Evolutionary conservation across 805 yeast species (phyloP), one percentile per base, ranked within the genome.

Genomic region (Kazachstania taianensis): DNA sequence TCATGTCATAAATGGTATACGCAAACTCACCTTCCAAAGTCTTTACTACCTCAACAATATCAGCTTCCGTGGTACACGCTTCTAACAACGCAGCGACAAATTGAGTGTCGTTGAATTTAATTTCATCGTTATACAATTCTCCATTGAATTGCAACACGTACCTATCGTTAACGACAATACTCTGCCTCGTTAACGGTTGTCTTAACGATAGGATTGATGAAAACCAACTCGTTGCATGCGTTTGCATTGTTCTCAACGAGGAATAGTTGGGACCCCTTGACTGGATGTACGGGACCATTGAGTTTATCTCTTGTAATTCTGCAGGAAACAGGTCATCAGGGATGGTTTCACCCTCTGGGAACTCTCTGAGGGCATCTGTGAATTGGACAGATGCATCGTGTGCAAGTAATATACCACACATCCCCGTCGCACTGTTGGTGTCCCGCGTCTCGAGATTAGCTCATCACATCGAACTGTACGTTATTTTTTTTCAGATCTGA

Each of bases 21-120:
- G 98, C 92, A 64, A 78, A 92, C 51, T 89, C 98, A 2, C 99
- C 99, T 20, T 72, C 68, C 14, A 85, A 46, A 2, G 33, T 35
- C 6, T 59, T 51, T 2, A 84, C 50, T 0, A 73, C 59, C 2
- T 57, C 42, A 1, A 62, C 32, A 3, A 79, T 56, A 16, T 73
- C 67, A 1, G 42, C 39, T 2, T 55, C 50, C 12, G 35, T 20
- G 5, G 36, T 37, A 4, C 12, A n/a, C 9, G 44, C 34, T 3
- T n/a, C 9, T 5, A 15, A 6, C 20, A 81, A 51, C 20, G 62
- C 48, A 32, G 63, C 60, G 5, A 84, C 57, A 43, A 55, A 80
- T 3, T 55, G 63, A 0, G 94, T 76, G 55, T 87, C 96, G 52
- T 82, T 82, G 1, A 46, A 42, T 22, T 62, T 44, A 16, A 80